phyloP scores from a whole-genome alignment of 495 filamentous ascomycete genomes.

The Beverwykella pulmonaria region DNA sequence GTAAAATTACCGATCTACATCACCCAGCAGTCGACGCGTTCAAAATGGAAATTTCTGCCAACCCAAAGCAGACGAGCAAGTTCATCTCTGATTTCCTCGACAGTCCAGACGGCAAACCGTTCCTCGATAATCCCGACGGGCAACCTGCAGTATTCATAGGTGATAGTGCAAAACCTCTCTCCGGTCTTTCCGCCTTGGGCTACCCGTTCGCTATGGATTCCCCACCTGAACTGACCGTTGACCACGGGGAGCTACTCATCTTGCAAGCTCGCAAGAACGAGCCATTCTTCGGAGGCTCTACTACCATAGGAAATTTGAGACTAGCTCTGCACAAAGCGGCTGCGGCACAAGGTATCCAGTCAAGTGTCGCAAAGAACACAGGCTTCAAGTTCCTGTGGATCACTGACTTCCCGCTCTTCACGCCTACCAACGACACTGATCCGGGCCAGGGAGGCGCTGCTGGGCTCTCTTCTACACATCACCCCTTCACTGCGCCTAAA shows the following conservation, averaged over 20 bases:
- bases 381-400: conserved; percentile 80
- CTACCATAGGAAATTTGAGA: conserved; percentile 75
- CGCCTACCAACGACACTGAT: conserved; percentile 65
- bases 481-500: conserved; percentile 92
- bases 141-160: conserved; percentile 75
- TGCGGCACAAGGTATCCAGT: conserved; percentile 59
- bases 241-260: conserved; percentile 76
- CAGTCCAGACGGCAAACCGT: conserved; percentile 60
- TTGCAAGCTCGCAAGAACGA: conserved; percentile 72
- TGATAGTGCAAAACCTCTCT: conserved; percentile 68
- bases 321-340: conserved; percentile 69
- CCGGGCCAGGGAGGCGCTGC: conserved; percentile 81
- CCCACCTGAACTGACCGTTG: conserved; percentile 55
- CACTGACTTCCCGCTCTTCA: conserved; percentile 87
- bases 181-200: conserved; percentile 72
- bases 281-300: conserved; percentile 69
- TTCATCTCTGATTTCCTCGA: conserved; percentile 73
- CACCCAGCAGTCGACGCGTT: conserved; percentile 72
- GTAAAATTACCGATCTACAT: conserved; percentile 67
- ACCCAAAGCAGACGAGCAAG: conserved; percentile 54
- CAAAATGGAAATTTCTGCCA: conserved; percentile 56
- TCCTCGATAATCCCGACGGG: conserved; percentile 67
- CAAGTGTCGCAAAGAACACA: conserved; percentile 45
- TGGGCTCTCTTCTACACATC: conserved; percentile 85
- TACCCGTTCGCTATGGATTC: conserved; percentile 67